A percentile compares a stretch with the other conserved stretches of the same genome.
phyloP scores from a whole-genome alignment of 495 filamentous ascomycete genomes.

The Penicillium bialowiezense region DNA sequence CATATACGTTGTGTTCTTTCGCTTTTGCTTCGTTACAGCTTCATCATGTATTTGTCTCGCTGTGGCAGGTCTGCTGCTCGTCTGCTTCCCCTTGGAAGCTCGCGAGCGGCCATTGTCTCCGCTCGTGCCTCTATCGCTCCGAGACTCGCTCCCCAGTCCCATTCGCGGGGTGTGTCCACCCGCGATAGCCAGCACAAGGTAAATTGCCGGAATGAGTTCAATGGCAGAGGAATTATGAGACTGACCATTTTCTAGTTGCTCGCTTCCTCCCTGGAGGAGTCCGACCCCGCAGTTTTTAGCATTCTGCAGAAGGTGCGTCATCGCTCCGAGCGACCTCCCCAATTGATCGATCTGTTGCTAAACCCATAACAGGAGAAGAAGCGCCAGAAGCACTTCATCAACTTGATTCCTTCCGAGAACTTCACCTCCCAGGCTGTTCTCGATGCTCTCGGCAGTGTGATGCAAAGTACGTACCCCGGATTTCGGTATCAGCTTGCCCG shows the following conservation, averaged over 20 bases:
- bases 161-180: constrained; percentile 36
- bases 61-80: constrained; percentile 43
- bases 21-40: constrained; percentile 1
- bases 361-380: constrained; percentile 72
- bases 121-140: constrained; percentile 19
- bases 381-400: constrained; percentile 95
- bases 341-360: constrained; percentile 3
- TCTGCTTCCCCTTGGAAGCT: constrained; percentile 34
- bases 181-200: constrained; percentile 46
- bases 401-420: constrained; percentile 98
- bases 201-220: neutral
- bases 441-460: constrained; percentile 93
- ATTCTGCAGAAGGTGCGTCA: constrained; percentile 82
- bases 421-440: constrained; percentile 97
- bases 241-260: constrained; percentile 60
- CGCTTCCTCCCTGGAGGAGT: constrained; percentile 71
- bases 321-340: neutral
- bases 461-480: constrained; percentile 73
- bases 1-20: constrained; percentile 7
- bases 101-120: constrained; percentile 20
- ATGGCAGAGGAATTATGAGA: constrained; percentile 1
- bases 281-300: constrained; percentile 79
- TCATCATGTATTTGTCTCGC: constrained; percentile 41
- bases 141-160: constrained; percentile 25
- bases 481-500: constrained; percentile 6